These are phyloP conservation scores for Neoboletus brunneissimus DNA, from an alignment of 768 basidiomycete genomes.

Conservation along the genomic window DNA sequence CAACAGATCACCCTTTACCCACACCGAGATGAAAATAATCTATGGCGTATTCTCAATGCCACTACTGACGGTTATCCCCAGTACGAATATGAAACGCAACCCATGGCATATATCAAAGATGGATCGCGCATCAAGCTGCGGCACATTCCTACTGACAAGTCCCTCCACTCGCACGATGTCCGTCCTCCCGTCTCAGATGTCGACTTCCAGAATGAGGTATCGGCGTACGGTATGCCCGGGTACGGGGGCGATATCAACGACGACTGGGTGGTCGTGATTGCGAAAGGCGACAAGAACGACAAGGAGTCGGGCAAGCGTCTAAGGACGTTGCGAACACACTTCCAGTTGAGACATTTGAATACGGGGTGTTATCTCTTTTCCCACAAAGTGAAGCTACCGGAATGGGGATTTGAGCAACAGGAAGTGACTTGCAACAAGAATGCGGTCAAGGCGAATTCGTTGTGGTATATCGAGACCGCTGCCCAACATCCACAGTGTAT, in stretches of 20 bases:
- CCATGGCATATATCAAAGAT: constrained; percentile 61
- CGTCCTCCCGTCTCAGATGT: constrained; percentile 96
- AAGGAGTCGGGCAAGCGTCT: constrained; percentile 66
- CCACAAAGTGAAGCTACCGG: constrained; percentile 95
- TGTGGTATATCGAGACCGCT: constrained; percentile 94
- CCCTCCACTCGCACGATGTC: constrained; percentile 92
- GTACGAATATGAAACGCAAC: constrained; percentile 49
- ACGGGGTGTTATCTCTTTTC: constrained; percentile 97
- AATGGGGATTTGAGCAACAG: constrained; percentile 98
- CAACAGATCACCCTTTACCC: constrained; percentile 99
- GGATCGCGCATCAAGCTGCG: constrained; percentile 75
- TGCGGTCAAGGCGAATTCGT: constrained; percentile 79
- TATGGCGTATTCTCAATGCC: constrained; percentile 83
- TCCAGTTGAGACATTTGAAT: constrained; percentile 78
- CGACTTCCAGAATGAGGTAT: constrained; percentile 99
- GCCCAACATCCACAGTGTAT: constrained; percentile 60
- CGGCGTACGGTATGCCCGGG: constrained; percentile 84
- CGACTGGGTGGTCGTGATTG: constrained; percentile 89
- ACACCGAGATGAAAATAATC: constrained; percentile 95
- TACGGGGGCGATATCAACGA: constrained; percentile 91
- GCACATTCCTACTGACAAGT: constrained; percentile 78
- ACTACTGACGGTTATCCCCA: constrained; percentile 44
- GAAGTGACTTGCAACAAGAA: constrained; percentile 99
- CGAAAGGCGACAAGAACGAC: constrained; percentile 61
- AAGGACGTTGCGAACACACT: constrained; percentile 75